Evolutionary conservation across 2,329 filamentous ascomycete genomes (phyloP).

Genomic region (Rutstroemia sp.): DNA sequence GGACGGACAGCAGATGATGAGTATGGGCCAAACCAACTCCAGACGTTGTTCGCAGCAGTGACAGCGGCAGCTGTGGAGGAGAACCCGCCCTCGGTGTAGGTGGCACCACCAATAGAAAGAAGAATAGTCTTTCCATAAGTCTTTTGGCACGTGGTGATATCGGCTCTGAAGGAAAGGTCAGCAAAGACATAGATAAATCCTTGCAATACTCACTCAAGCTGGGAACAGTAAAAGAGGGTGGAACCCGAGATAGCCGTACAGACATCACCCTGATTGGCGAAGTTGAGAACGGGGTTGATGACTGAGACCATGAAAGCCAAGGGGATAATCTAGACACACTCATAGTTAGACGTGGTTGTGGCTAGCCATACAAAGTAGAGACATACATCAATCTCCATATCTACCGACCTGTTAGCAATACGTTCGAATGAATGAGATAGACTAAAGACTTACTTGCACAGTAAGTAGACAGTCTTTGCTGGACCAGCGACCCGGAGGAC

Average conservation of each 20-base stretch:
- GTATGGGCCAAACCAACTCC: slow-evolving; percentile 62
- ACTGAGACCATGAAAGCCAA: slow-evolving; percentile 56
- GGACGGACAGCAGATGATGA: slow-evolving; percentile 48
- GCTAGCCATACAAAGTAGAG: not conserved
- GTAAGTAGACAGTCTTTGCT: slow-evolving; percentile 50
- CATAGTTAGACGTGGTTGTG: slow-evolving; percentile 10
- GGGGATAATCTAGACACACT: slow-evolving; percentile 45
- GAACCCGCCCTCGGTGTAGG: slow-evolving; percentile 64
- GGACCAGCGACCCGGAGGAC: slow-evolving; percentile 37
- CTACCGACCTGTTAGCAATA: slow-evolving; percentile 23
- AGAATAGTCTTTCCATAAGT: slow-evolving; percentile 61
- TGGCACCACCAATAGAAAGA: slow-evolving; percentile 64
- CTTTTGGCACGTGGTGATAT: slow-evolving; percentile 53
- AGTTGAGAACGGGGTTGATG: slow-evolving; percentile 49
- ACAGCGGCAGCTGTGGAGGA: slow-evolving; percentile 42
- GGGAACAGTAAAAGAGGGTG: slow-evolving; percentile 50
- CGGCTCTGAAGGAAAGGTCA: slow-evolving; percentile 25
- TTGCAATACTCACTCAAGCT: slow-evolving; percentile 51
- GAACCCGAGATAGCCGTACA: slow-evolving; percentile 55
- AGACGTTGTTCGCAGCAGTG: slow-evolving; percentile 53
- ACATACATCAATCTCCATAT: slow-evolving; percentile 40
- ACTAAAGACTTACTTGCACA: slow-evolving; percentile 43
- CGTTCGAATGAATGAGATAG: not conserved
- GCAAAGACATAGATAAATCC: not conserved
- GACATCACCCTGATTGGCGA: slow-evolving; percentile 55